Percentiles rank a stretch among this genome's conserved stretches.
Conservation (phyloP, 768 basidiomycete genomes). For the Pholiota microspora region DNA sequence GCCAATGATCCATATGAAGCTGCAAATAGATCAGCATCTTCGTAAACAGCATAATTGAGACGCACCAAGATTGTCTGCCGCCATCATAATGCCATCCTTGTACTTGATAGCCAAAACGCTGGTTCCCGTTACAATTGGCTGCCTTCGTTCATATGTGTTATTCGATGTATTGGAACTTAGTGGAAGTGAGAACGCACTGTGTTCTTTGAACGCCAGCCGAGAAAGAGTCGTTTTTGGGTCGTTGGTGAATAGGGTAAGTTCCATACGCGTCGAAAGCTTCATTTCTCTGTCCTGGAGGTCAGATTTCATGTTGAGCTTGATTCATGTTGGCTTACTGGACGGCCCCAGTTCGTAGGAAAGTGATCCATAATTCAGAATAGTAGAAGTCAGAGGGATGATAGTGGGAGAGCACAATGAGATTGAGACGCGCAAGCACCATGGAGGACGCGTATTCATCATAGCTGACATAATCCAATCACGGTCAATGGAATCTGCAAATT, state of each 20-base stretch:
- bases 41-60: slow-evolving; percentile 1
- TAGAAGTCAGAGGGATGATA: not conserved
- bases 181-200: slow-evolving; percentile 52
- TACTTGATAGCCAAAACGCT: slow-evolving; percentile 92
- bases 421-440: slow-evolving; percentile 27
- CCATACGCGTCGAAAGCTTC: slow-evolving; percentile 74
- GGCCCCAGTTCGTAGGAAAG: slow-evolving; percentile 82
- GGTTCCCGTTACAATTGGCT: slow-evolving; percentile 97
- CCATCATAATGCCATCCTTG: slow-evolving; percentile 98
- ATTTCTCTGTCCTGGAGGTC: slow-evolving; percentile 48
- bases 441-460: slow-evolving; percentile 25
- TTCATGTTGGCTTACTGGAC: slow-evolving; percentile 52
- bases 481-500: too few relatives aligned
- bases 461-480: slow-evolving; percentile 24
- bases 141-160: slow-evolving; percentile 39
- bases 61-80: slow-evolving; percentile 94
- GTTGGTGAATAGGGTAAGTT: slow-evolving; percentile 72
- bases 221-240: slow-evolving; percentile 59
- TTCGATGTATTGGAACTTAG: not conserved
- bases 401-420: slow-evolving; percentile 4
- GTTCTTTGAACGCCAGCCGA: slow-evolving; percentile 73
- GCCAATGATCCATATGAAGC: slow-evolving; percentile 98
- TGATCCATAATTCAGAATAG: slow-evolving; percentile 68
- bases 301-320: not conserved
- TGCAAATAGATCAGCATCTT: slow-evolving; percentile 21